A percentile compares a stretch with the other conserved stretches of the same genome.
These are phyloP conservation scores for Auriscalpium vulgare DNA, from an alignment of 768 basidiomycete genomes.

Conservation along the genomic window DNA sequence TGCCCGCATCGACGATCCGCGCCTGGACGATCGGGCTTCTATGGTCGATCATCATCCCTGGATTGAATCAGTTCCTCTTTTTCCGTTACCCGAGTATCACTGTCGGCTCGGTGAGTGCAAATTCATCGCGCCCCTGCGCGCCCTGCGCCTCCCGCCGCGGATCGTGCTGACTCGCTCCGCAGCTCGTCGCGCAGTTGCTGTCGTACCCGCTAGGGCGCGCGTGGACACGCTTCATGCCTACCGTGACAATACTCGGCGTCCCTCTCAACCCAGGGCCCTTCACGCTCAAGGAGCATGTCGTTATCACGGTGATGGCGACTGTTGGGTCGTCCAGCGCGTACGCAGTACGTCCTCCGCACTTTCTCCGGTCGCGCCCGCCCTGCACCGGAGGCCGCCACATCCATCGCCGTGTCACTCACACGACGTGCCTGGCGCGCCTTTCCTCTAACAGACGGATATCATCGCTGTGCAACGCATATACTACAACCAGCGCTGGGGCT, in stretches of 20 bases:
- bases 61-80: constrained; percentile 69
- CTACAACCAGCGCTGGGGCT: constrained; percentile 40
- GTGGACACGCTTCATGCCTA: constrained; percentile 47
- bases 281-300: constrained; percentile 47
- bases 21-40: constrained; percentile 66
- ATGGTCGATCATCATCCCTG: constrained; percentile 59
- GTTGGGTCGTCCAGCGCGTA: constrained; percentile 34
- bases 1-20: constrained; percentile 56
- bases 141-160: no score
- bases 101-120: constrained; percentile 22
- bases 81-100: constrained; percentile 23
- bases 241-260: constrained; percentile 48
- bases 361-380: neutral
- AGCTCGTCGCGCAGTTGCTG: constrained; percentile 65
- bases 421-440: neutral
- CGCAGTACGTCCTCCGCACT: constrained; percentile 24
- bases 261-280: constrained; percentile 71
- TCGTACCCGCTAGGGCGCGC: constrained; percentile 61
- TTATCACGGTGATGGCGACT: constrained; percentile 39
- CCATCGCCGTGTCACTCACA: neutral
- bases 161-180: constrained; percentile 6
- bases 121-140: neutral
- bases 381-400: neutral
- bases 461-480: constrained; percentile 65
- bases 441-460: constrained; percentile 44